These are phyloP conservation scores for Trichoderma polysporum DNA, from an alignment of 2,329 filamentous ascomycete genomes.

Conservation along the genomic window DNA sequence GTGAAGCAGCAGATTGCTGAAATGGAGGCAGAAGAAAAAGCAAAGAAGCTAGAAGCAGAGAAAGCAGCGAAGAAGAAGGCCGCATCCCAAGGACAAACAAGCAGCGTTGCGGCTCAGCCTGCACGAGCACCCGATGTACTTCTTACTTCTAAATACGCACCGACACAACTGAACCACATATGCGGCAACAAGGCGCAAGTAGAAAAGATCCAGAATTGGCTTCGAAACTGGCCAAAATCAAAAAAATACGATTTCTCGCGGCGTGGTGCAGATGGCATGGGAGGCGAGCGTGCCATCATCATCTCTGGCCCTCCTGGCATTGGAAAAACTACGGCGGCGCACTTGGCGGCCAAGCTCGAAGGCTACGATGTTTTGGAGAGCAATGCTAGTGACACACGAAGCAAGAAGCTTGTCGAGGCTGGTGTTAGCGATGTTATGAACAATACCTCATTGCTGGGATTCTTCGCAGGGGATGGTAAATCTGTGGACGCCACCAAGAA, in stretches of 20 bases:
- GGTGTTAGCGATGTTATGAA: slow-evolving; percentile 88
- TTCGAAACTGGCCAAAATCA: slow-evolving; percentile 76
- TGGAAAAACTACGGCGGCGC: slow-evolving; percentile 95
- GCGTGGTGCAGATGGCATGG: slow-evolving; percentile 80
- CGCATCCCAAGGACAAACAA: slow-evolving; percentile 30
- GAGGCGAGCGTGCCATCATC: slow-evolving; percentile 83
- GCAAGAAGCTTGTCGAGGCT: slow-evolving; percentile 90
- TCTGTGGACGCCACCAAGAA: slow-evolving; percentile 78
- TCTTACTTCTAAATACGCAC: slow-evolving; percentile 95
- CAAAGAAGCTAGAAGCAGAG: slow-evolving; percentile 52
- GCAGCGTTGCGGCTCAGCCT: slow-evolving; percentile 39
- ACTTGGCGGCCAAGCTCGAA: slow-evolving; percentile 88
- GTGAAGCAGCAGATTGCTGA: slow-evolving; percentile 76
- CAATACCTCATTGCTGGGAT: slow-evolving; percentile 89
- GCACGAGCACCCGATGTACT: slow-evolving; percentile 62
- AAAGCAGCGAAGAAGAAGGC: slow-evolving; percentile 49
- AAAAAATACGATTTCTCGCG: slow-evolving; percentile 80
- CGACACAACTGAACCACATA: slow-evolving; percentile 79
- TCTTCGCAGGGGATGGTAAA: slow-evolving; percentile 82
- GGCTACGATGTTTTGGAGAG: slow-evolving; percentile 92
- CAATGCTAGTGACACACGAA: slow-evolving; percentile 93
- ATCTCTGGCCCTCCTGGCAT: slow-evolving; percentile 94
- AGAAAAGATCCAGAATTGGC: slow-evolving; percentile 86
- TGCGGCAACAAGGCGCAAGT: slow-evolving; percentile 92
- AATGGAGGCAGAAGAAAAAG: slow-evolving; percentile 79